Conservation (phyloP, 352 stramenopile species). For the Phytophthora foliorum region DNA sequence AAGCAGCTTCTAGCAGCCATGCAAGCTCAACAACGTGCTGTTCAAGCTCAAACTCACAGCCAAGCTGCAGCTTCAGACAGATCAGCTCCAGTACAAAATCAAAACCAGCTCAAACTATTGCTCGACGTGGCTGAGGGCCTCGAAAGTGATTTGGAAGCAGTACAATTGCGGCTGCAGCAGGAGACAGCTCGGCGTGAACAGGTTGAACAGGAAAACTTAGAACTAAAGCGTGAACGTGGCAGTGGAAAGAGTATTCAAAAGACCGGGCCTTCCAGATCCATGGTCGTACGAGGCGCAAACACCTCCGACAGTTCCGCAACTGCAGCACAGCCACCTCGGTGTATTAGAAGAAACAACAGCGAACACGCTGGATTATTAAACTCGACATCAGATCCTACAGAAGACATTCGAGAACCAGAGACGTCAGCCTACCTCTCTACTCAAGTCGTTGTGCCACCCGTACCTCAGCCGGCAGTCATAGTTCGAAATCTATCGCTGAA, state of each 20-base stretch:
- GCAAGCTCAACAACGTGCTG: conserved; percentile 33
- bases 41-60: conserved; percentile 20
- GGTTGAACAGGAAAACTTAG: conserved; percentile 56
- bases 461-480: conserved; percentile 1
- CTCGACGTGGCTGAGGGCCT: conserved; percentile 73
- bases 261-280: conserved; percentile 1
- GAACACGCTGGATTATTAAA: conserved; percentile 4
- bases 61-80: conserved; percentile 5
- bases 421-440: not conserved
- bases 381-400: not conserved
- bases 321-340: conserved; percentile 9
- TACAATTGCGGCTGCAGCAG: conserved; percentile 51
- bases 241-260: conserved; percentile 13
- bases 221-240: conserved; percentile 40
- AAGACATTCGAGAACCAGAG: conserved; percentile 22
- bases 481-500: conserved; percentile 76
- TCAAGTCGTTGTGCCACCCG: conserved; percentile 6
- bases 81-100: conserved; percentile 26
- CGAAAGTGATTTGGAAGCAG: conserved; percentile 63
- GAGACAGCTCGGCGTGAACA: conserved; percentile 60
- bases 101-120: conserved; percentile 67
- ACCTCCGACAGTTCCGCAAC: too few species aligned
- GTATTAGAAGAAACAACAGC: conserved; percentile 36
- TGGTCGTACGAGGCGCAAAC: conserved; percentile 1
- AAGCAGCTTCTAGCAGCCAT: conserved; percentile 59